Base-by-base conservation (phyloP, 257 asterid species). In the Capsicum chinense region DNA sequence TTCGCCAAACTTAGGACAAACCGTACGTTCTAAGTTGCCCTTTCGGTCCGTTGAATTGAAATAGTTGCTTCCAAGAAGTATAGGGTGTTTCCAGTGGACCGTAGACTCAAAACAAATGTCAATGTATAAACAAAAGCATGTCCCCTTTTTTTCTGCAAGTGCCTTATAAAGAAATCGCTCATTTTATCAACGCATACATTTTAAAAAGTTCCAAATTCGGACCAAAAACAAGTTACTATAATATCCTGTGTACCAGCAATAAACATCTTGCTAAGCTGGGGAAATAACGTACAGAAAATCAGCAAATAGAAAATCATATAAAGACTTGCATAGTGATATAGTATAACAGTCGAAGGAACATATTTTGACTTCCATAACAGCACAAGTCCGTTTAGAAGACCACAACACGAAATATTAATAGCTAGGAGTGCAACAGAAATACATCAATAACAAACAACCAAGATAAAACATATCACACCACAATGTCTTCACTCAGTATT, bases 321-420 rank as follows among this genome's bases (percentile, higher is more conserved):
- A 5, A 17, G 16, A 26, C 33, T 26, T 70, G 56, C 56, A 10
- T 4, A 5, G 73, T 44, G 5, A n/a, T n/a, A 12, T 17, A 10
- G 11, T 47, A n/a, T 47, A 73, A n/a, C 80, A 47, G 59, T 73
- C 80, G 19, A 73, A 73, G n/a, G n/a, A 47, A 47, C 59, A 47
- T 73, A 47, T 73, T 73, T 73, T 73, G 80, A 71, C 35, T 71
- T n/a, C 11, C 37, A n/a, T 13, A 71, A 71, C 39, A 5, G 17
- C 39, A 71, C 1, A 47, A 1, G 47, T n/a, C 59, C 47, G n/a
- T 47, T 73, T n/a, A 47, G 11, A 47, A 47, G 17, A n/a, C 80
- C 5, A 70, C 37, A 44, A 16, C 0, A 16, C 10, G 35, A 8
- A 42, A 71, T n/a, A 71, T n/a, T 71, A 21, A 47, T 71, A 17